phyloP scores from a whole-genome alignment of 2,329 filamentous ascomycete genomes.

The Neofusicoccum ribis region DNA sequence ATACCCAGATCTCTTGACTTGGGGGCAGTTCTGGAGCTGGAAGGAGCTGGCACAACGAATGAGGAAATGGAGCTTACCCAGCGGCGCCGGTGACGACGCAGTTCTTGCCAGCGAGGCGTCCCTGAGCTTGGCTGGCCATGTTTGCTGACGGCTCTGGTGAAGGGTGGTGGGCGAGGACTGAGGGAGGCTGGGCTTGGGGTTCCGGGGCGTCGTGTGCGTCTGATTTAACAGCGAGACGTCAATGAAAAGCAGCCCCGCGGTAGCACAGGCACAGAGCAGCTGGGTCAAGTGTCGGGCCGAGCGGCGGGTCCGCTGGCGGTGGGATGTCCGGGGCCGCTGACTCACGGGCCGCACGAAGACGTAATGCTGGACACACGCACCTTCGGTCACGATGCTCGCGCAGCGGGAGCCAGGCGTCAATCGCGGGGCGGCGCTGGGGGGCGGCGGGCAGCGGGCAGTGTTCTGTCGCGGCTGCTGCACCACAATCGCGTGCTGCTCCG shows the following conservation, averaged over 20 bases:
- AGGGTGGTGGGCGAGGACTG: constrained; percentile 18
- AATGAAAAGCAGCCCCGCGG: constrained; percentile 16
- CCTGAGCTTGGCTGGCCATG: constrained; percentile 34
- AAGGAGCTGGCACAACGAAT: neutral
- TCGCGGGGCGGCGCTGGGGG: neutral
- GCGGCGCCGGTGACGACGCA: constrained; percentile 80
- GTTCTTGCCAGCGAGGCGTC: constrained; percentile 65
- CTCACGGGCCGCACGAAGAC: neutral
- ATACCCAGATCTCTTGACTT: neutral
- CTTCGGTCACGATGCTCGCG: neutral
- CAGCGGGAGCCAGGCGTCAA: neutral
- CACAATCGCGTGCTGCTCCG: neutral
- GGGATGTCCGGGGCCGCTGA: constrained; percentile 13
- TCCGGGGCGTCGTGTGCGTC: neutral
- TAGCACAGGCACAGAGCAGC: constrained; percentile 1
- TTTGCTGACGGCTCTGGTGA: constrained; percentile 34
- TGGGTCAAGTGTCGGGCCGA: constrained; percentile 8
- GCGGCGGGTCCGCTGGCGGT: constrained; percentile 8
- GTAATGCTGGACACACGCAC: neutral
- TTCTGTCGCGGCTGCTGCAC: neutral
- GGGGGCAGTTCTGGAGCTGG: neutral
- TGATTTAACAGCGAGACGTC: constrained; percentile 1
- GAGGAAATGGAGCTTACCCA: constrained; percentile 60
- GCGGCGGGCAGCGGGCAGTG: too few species aligned
- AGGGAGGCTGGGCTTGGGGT: neutral